Conservation (phyloP, 108 stramenopile species). For the Nitzschia sp. region DNA sequence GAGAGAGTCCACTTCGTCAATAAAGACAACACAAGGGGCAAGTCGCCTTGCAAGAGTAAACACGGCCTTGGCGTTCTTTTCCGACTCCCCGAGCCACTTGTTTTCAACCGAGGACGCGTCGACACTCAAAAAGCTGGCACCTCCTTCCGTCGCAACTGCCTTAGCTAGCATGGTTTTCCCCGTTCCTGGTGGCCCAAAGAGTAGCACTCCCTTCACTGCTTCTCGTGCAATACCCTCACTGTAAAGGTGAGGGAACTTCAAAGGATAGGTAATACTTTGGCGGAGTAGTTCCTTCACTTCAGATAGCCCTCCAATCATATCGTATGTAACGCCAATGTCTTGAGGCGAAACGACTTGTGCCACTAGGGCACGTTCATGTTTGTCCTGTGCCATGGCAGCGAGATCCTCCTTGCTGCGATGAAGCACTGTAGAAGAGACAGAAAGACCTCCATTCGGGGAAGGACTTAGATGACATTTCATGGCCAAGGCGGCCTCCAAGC, state of each 20-base stretch:
- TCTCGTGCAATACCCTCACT: conserved; percentile 92
- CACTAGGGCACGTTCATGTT: conserved; percentile 85
- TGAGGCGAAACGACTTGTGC: conserved; percentile 83
- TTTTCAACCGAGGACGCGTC: conserved; percentile 96
- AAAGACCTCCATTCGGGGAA: conserved; percentile 67
- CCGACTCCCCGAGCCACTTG: conserved; percentile 98
- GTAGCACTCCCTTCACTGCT: conserved; percentile 93
- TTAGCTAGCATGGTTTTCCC: conserved; percentile 93
- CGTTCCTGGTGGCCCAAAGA: conserved; percentile 93
- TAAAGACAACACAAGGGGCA: conserved; percentile 94
- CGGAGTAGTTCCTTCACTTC: conserved; percentile 93
- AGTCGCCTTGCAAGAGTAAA: conserved; percentile 95
- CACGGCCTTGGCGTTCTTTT: conserved; percentile 99
- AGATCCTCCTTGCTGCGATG: conserved; percentile 81
- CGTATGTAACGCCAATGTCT: conserved; percentile 95
- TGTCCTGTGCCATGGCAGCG: conserved; percentile 82
- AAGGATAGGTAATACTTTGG: conserved; percentile 94
- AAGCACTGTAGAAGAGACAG: conserved; percentile 48
- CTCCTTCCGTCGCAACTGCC: conserved; percentile 98
- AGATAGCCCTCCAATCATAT: conserved; percentile 92
- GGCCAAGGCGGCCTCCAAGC: conserved; percentile 73
- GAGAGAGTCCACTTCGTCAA: conserved; percentile 96
- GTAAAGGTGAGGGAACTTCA: conserved; percentile 94
- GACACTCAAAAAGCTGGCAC: conserved; percentile 93
- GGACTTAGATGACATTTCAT: conserved; percentile 74